Base-by-base conservation (phyloP, 2,329 filamentous ascomycete species). In the Diaporthe eres region DNA sequence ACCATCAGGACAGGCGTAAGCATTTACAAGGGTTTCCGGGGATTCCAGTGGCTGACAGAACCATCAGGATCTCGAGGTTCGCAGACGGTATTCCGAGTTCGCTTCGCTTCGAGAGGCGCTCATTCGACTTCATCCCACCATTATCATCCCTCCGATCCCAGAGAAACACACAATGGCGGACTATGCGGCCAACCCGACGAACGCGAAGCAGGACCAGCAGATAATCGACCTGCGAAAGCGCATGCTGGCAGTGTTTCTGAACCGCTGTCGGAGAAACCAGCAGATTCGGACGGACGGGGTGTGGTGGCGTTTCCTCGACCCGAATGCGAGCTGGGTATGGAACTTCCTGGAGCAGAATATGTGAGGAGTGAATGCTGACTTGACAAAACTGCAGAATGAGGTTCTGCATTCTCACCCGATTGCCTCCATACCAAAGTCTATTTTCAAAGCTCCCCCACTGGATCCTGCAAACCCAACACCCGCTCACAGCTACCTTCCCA, bases 131-230 rank as follows among this genome's bases (percentile, higher is more conserved):
- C 97, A 99, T 82, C 97, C 97, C 10, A 99, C 97, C 0, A 90
- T 99, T 57, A 94, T 99, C 80, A 94, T 99, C 71, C 97, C 97
- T 10, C 97, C 97, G 4, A 99, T 99, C 81, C 97, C 97, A 31
- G 97, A 99, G 86, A 99, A 99, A 85, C 97, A 99, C 84, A 97
- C 95, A 61, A 98, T 99, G 94, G 96, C 96, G 77, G 97, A 99
- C 84, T 99, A 99, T 82, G 97, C 97, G 22, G 96, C 97, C 39
- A 98, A 98, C 81, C 97, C 97, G 2, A 99, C 97, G 51, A 98
- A 96, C 81, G 97, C 97, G 25, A 99, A 98, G 84, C 96, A 99
- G 84, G 97, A 99, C 83, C 93, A 95, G 75, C 94, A 96, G 77
- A 99, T 98, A 61, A 99, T 99, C 78, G 97, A 99, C 82, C 87